A percentile compares a stretch with the other conserved stretches of the same genome.
Evolutionary conservation across 2,329 filamentous ascomycete genomes (phyloP).

Genomic region (Hymenoscyphus repandus): DNA sequence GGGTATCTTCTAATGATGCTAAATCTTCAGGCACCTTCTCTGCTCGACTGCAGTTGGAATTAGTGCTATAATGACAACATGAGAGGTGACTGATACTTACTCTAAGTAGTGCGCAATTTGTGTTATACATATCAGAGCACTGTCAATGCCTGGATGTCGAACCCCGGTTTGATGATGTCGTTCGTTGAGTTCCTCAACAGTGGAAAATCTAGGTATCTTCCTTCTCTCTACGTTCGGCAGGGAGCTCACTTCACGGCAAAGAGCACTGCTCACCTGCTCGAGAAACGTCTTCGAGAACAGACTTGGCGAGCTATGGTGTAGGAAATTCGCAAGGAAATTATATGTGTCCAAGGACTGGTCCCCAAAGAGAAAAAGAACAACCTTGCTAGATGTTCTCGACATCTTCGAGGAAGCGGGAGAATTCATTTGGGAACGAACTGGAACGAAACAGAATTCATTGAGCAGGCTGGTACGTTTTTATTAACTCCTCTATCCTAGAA

Average conservation of each 20-base stretch:
- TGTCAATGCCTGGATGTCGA: conserved; percentile 60
- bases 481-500: background rate
- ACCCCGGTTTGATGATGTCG: conserved; percentile 51
- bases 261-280: conserved; percentile 49
- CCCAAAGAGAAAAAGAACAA: conserved; percentile 60
- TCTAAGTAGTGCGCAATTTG: conserved; percentile 67
- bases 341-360: conserved; percentile 67
- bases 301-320: conserved; percentile 40
- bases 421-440: background rate
- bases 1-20: conserved; percentile 44
- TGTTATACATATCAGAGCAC: conserved; percentile 57
- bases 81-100: conserved; percentile 37
- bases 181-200: conserved; percentile 59
- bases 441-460: background rate
- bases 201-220: conserved; percentile 56
- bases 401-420: conserved; percentile 10
- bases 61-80: background rate
- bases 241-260: conserved; percentile 54
- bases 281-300: conserved; percentile 57
- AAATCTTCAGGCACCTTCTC: conserved; percentile 52
- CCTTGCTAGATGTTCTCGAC: conserved; percentile 25
- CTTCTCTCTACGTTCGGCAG: conserved; percentile 52
- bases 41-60: conserved; percentile 35
- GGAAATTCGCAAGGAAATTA: conserved; percentile 53
- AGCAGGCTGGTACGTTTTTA: conserved; percentile 4